Base-by-base conservation (phyloP, 139 green algal genomes). In the Micromonas commoda region DNA sequence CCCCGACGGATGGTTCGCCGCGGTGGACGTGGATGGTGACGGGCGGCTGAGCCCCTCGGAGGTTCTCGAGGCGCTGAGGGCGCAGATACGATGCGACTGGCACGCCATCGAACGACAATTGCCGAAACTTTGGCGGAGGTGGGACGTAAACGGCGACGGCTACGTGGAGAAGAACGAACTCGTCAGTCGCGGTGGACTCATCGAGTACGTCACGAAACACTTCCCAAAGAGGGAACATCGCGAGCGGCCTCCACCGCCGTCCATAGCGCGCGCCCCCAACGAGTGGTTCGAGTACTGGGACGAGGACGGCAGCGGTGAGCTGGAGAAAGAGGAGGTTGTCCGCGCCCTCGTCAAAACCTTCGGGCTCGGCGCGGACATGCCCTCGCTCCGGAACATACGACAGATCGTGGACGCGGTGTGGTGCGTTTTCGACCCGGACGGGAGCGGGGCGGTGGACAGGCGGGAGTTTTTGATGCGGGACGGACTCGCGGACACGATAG, bases 231-330 rank as follows among this genome's bases (percentile, higher is more conserved):
- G 20, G 53, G 32, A 53, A 20, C 23, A n/a, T n/a, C n/a, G n/a
- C n/a, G n/a, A n/a, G n/a, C 45, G 45, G 45, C 45, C 9, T 57
- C 45, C 45, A 57, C 45, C 45, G 45, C 45, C 68, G 1, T 29
- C 52, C 68, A 29, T 75, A 4, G 63, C 24, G 63, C 31, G 24
- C 28, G 28, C 31, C 52, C 68, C 37, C 37, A 75, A 4, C 9
- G 53, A 60, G 29, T 75, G 68, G 68, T 75, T 75, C 35, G 23
- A 26, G 35, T 75, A 35, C 61, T 75, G 68, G 68, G 68, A 75
- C 23, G 34, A 61, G 6, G 68, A 75, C 38, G 23, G 21, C 21
- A 63, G 37, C 29, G 68, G 68, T 2, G 31, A 20, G 68, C 5
- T 75, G 1, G 68, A 75, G 20, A 63, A 60, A 24, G 68, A 75